Evolutionary conservation across 2,329 filamentous ascomycete genomes (phyloP).

Genomic region (Fusarium veterinarium): DNA sequence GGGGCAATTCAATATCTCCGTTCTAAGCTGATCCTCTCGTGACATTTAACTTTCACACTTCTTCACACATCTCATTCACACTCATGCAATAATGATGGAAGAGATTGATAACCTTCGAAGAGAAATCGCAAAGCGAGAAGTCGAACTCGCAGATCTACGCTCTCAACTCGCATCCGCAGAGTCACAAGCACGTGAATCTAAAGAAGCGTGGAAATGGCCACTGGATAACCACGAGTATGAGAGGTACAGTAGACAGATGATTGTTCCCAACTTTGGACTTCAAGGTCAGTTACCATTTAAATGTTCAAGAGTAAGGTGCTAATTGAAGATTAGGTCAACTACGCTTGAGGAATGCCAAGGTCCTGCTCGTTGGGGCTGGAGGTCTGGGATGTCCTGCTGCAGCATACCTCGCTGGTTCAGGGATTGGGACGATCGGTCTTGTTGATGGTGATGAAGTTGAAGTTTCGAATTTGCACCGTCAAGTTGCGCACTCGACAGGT

Average conservation of each 20-base stretch:
- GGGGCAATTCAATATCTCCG: constrained; percentile 5
- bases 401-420: constrained; percentile 90
- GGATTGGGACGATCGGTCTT: constrained; percentile 84
- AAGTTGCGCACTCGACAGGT: constrained; percentile 81
- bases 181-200: constrained; percentile 31
- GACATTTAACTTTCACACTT: background rate
- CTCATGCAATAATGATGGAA: constrained; percentile 46
- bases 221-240: constrained; percentile 79
- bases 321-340: constrained; percentile 72
- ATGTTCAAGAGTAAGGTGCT: background rate
- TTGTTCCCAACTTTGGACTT: constrained; percentile 84
- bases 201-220: constrained; percentile 69
- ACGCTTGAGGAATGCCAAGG: constrained; percentile 73
- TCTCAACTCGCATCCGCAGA: constrained; percentile 58
- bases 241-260: constrained; percentile 90
- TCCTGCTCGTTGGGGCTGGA: constrained; percentile 87
- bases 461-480: constrained; percentile 89
- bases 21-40: constrained; percentile 1
- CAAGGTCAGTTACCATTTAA: constrained; percentile 61
- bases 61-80: background rate
- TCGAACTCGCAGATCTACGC: constrained; percentile 59
- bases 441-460: constrained; percentile 92
- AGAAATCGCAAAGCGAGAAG: constrained; percentile 62
- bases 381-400: constrained; percentile 93
- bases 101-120: constrained; percentile 55